Conservation (phyloP, 2,329 filamentous ascomycete species). For the Didymella pomorum region DNA sequence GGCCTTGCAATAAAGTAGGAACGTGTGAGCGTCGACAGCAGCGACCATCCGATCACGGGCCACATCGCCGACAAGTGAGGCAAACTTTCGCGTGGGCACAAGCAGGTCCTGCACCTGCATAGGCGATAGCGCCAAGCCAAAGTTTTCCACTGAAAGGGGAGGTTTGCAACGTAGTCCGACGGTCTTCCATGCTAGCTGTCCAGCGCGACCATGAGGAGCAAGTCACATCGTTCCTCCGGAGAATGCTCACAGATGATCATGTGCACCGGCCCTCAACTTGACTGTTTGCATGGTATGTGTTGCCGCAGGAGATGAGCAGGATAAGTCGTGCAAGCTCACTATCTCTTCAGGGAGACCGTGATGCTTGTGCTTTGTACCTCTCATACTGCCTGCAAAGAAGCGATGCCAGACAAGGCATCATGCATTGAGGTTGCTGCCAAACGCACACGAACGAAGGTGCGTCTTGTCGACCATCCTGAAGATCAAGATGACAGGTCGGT, state of each 20-base stretch:
- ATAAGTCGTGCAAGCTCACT: not conserved
- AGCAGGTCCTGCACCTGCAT: too few relatives aligned
- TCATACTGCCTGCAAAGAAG: not conserved
- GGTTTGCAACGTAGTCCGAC: not conserved
- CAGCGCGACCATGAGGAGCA: not conserved
- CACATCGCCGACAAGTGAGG: too few relatives aligned
- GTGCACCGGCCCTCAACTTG: too few relatives aligned
- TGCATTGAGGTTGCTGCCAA: not conserved
- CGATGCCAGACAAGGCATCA: not conserved
- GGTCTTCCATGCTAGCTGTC: not conserved
- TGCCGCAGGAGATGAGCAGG: not conserved
- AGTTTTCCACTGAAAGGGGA: not conserved
- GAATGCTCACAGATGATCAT: too few relatives aligned
- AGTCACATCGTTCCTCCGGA: not conserved
- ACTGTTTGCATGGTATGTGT: not conserved
- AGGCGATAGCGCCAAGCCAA: not conserved
- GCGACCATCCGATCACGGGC: too few relatives aligned
- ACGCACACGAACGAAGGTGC: not conserved
- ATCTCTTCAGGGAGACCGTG: not conserved
- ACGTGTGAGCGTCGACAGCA: not conserved
- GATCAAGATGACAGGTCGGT: conserved; percentile 1
- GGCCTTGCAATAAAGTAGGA: not conserved
- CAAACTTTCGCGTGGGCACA: too few relatives aligned
- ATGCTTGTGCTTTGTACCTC: not conserved
- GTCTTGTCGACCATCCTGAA: not conserved